A percentile compares a stretch with the other conserved stretches of the same genome.
These are phyloP conservation scores for Candida arabinofermentans DNA, from an alignment of 805 yeast genomes.

Conservation along the genomic window DNA sequence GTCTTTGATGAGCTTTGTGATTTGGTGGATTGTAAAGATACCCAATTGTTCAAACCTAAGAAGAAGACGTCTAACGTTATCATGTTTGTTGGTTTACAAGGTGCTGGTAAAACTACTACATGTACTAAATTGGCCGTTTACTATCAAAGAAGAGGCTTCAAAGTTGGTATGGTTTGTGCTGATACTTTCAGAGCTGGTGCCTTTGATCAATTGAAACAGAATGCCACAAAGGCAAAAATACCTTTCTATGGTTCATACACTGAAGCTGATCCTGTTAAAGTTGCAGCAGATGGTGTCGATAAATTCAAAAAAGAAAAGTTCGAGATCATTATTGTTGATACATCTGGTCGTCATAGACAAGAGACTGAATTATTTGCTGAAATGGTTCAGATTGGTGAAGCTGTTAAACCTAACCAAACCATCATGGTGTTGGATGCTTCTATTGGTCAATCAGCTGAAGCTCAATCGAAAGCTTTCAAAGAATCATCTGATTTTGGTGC, in stretches of 20 bases:
- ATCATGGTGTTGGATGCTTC: conserved; percentile 97
- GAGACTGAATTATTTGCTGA: conserved; percentile 88
- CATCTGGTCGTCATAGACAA: conserved; percentile 97
- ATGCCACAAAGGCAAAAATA: conserved; percentile 90
- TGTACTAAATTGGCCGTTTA: conserved; percentile 96
- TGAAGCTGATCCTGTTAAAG: conserved; percentile 92
- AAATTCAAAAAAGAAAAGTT: conserved; percentile 88
- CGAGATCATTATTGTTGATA: conserved; percentile 92
- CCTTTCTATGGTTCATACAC: conserved; percentile 95
- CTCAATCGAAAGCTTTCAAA: conserved; percentile 91
- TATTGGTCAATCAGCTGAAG: conserved; percentile 97
- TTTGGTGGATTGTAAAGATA: conserved; percentile 66
- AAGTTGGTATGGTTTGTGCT: conserved; percentile 96
- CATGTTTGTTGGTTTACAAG: conserved; percentile 98
- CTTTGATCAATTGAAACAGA: conserved; percentile 95
- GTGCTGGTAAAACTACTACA: conserved; percentile 97
- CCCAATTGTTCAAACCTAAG: conserved; percentile 65
- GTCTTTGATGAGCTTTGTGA: conserved; percentile 90
- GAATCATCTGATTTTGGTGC: conserved; percentile 93
- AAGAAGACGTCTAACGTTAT: conserved; percentile 76
- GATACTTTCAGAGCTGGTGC: conserved; percentile 99
- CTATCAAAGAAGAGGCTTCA: conserved; percentile 88
- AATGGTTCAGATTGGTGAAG: conserved; percentile 88
- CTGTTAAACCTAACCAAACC: conserved; percentile 91
- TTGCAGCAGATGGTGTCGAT: conserved; percentile 86